Percentiles rank a stretch among this genome's conserved stretches.
These are phyloP conservation scores for Yamadazyma ubonensis DNA, from an alignment of 805 yeast genomes.

Conservation along the genomic window DNA sequence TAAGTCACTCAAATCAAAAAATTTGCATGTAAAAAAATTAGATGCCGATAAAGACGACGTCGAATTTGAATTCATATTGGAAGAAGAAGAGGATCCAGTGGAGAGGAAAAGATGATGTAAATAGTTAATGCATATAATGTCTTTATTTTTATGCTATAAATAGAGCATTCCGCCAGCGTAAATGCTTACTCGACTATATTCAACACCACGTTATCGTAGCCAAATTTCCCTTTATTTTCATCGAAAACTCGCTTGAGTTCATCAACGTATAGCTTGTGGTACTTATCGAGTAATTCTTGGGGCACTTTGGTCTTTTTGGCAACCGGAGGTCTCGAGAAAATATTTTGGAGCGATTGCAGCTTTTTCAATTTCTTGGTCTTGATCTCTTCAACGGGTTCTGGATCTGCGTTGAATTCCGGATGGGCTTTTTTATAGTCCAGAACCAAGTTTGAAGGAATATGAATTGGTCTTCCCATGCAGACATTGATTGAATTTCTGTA, in stretches of 20 bases:
- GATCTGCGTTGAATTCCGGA: constrained; percentile 25
- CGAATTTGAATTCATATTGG: constrained; percentile 13
- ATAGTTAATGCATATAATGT: neutral
- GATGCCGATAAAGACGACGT: constrained; percentile 10
- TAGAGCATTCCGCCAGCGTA: too few species aligned
- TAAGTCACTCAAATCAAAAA: constrained; percentile 24
- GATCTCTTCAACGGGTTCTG: constrained; percentile 4
- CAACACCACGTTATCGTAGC: constrained; percentile 49
- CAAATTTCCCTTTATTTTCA: constrained; percentile 58
- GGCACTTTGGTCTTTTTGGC: constrained; percentile 32
- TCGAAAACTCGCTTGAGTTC: constrained; percentile 64
- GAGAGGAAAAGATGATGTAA: neutral
- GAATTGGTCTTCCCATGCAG: constrained; percentile 69
- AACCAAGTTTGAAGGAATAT: constrained; percentile 46
- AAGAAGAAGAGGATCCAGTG: constrained; percentile 4
- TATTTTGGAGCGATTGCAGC: constrained; percentile 19
- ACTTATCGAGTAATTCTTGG: constrained; percentile 53
- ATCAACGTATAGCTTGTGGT: constrained; percentile 68
- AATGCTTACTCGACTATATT: constrained; percentile 38
- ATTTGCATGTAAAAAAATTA: constrained; percentile 7
- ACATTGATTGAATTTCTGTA: constrained; percentile 76
- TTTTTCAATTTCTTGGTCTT: constrained; percentile 3
- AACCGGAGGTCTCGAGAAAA: constrained; percentile 23
- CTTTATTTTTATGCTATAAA: too few species aligned
- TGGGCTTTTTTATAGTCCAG: constrained; percentile 30